Evolutionary conservation across 768 basidiomycete genomes (phyloP), one percentile per base, ranked within the genome.

Genomic region (Pleurotus cornucopiae): DNA sequence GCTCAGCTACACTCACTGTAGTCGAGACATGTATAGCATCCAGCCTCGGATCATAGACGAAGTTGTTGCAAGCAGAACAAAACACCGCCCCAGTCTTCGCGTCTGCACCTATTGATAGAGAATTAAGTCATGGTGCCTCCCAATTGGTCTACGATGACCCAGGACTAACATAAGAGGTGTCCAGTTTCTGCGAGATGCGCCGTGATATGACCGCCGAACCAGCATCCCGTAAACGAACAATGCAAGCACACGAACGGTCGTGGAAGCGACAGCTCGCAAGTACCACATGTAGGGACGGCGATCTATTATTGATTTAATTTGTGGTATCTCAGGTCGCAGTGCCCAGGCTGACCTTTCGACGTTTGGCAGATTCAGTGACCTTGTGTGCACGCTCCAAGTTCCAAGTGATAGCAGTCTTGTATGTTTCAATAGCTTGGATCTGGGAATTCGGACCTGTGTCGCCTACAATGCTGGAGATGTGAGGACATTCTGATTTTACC

Each of bases 1-100:
- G 78, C 69, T 91, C 88, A 65, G 89, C 87, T 7, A 80, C 74
- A 23, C 70, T 66, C 3, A 89, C 62, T 6, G 76, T 66, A 2
- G 79, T 71, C 4, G 73, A 63, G 23, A 78, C 61, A 58, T 79
- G 74, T 6, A 80, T 55, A 6, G 70, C 66, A 40, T 84, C 82
- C 37, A 92, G 63, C 2, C 64, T 67, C 11, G 76, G 60, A 59
- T 89, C 75, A 61, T 86, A 87, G 20, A 91, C 77, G 57, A 91
- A 86, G 65, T 94, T 88, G 38, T 85, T 76, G 70, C 93, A 95
- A 34, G 77, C 72, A 2, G 72, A 67, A 66, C 94, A 95, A 64
- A 81, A 94, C 2, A 94, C 71, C 7, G 76, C 74, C n/a, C 94
- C 93, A 0, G 85, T 80, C 60, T 80, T 82, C 3, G 82, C 74